Conservation (phyloP, 139 green algal genomes). For the Raphidocelis subcapitata region DNA sequence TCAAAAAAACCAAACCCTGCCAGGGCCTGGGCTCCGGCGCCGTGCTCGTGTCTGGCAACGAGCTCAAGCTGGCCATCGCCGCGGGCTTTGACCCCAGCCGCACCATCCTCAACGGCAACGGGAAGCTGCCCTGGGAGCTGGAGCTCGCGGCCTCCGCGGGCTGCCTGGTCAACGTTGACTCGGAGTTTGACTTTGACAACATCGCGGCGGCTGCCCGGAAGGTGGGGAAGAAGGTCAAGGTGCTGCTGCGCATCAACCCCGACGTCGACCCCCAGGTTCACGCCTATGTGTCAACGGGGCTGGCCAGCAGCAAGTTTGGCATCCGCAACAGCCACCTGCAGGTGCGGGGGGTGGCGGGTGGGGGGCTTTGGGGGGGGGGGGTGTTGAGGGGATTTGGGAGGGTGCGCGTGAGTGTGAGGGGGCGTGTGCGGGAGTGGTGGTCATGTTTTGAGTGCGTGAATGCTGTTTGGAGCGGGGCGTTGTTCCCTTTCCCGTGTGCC, state of each 20-base stretch:
- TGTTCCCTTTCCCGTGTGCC: too few species aligned
- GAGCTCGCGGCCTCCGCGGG: conserved; percentile 82
- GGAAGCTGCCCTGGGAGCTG: conserved; percentile 94
- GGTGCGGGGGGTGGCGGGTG: conserved; percentile 31
- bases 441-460: too few species aligned
- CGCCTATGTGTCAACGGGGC: conserved; percentile 93
- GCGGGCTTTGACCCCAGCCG: conserved; percentile 84
- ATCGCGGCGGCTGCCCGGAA: conserved; percentile 57
- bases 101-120: conserved; percentile 69
- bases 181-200: conserved; percentile 91
- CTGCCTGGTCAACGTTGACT: conserved; percentile 95
- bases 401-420: too few species aligned
- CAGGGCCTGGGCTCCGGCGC: conserved; percentile 65
- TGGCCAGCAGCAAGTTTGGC: conserved; percentile 97
- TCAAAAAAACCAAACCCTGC: too few species aligned
- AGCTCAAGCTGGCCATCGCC: conserved; percentile 84
- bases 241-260: conserved; percentile 97
- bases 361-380: neutral
- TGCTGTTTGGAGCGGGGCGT: too few species aligned
- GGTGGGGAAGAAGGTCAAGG: conserved; percentile 56
- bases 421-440: too few species aligned
- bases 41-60: conserved; percentile 95
- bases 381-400: neutral
- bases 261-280: conserved; percentile 98
- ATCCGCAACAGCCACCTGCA: conserved; percentile 96